Percentiles rank a stretch among this genome's conserved stretches.
Evolutionary conservation across 768 basidiomycete genomes (phyloP).

Genomic region (Leccinum imitatum): DNA sequence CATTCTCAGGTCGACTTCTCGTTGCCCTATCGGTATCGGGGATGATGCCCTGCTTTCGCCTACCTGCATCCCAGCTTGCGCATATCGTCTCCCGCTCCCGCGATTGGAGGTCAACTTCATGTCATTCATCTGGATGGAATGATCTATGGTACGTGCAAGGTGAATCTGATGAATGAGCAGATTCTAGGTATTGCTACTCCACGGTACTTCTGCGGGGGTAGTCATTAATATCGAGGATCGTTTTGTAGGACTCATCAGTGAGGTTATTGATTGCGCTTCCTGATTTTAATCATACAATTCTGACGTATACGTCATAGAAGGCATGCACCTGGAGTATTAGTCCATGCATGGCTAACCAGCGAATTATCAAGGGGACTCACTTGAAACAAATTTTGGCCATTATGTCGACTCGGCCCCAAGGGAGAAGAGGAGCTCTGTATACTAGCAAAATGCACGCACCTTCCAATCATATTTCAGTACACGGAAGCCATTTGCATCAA

Average conservation of each 20-base stretch:
- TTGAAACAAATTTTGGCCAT: background rate
- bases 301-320: background rate
- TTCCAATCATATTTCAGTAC: background rate
- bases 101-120: background rate
- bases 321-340: background rate
- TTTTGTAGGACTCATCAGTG: background rate
- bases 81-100: background rate
- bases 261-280: background rate
- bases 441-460: background rate
- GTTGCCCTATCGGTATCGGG: background rate
- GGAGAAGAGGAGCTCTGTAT: background rate
- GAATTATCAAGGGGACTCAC: background rate
- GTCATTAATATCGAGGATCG: conserved; percentile 3
- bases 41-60: background rate
- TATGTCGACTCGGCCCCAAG: background rate
- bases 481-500: background rate
- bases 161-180: background rate
- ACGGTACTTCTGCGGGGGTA: background rate
- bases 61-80: conserved; percentile 4
- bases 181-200: background rate
- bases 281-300: background rate
- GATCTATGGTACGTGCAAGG: background rate
- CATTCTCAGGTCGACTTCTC: background rate
- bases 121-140: background rate
- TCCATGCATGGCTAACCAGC: background rate